phyloP scores from a whole-genome alignment of 179 eudicot genomes.

The Silene coronaria region DNA sequence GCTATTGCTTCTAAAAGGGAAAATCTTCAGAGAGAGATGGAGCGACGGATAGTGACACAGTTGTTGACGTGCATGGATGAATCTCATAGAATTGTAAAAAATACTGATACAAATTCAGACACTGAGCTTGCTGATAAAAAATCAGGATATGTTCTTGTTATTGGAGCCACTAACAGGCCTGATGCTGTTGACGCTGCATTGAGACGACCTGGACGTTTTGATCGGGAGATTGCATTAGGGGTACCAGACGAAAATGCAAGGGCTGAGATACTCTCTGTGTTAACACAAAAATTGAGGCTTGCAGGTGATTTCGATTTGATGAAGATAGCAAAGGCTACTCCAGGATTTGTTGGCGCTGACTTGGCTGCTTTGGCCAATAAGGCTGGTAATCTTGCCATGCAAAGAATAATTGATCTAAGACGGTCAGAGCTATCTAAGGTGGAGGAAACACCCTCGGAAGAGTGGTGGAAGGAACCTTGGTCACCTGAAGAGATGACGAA shows the following conservation, averaged over 20 bases:
- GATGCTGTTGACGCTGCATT: constrained; percentile 86
- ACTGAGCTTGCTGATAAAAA: constrained; percentile 30
- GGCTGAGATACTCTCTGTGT: constrained; percentile 59
- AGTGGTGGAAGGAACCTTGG: constrained; percentile 73
- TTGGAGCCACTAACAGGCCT: constrained; percentile 92
- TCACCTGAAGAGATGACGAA: constrained; percentile 60
- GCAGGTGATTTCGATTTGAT: constrained; percentile 70
- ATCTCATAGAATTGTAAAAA: constrained; percentile 43
- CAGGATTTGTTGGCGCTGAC: constrained; percentile 96
- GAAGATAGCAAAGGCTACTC: constrained; percentile 69
- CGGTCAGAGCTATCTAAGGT: constrained; percentile 38
- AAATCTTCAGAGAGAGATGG: constrained; percentile 85
- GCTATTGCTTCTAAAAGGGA: constrained; percentile 93
- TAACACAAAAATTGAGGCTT: constrained; percentile 54
- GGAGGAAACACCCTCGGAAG: constrained; percentile 40
- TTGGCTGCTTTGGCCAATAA: constrained; percentile 62
- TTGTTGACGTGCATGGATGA: constrained; percentile 93
- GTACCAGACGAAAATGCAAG: constrained; percentile 86
- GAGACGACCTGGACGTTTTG: constrained; percentile 87
- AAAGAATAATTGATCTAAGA: constrained; percentile 60
- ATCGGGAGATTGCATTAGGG: constrained; percentile 65
- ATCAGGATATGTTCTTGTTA: constrained; percentile 72
- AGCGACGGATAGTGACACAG: constrained; percentile 82
- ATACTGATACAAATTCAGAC: constrained; percentile 28
- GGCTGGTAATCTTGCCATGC: constrained; percentile 91